Conservation (phyloP, 768 basidiomycete species). For the Phlegmacium glaucopus region DNA sequence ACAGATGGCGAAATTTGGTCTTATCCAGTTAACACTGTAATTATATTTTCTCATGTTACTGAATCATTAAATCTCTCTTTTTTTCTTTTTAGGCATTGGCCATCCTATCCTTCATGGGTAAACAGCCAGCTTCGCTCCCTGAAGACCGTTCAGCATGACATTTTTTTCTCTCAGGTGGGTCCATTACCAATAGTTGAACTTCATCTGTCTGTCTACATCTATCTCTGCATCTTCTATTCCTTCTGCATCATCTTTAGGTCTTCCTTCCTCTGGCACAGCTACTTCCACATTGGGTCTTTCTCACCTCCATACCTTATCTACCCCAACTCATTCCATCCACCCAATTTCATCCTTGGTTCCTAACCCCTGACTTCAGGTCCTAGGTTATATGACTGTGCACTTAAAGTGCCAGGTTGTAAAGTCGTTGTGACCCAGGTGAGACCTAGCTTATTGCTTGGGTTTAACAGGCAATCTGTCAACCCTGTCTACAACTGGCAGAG, state of each 20-base stretch:
- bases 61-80: background rate
- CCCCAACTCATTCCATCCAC: constrained; percentile 12
- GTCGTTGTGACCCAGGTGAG: constrained; percentile 53
- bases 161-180: constrained; percentile 72
- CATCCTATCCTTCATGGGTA: constrained; percentile 85
- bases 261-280: constrained; percentile 6
- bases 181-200: constrained; percentile 52
- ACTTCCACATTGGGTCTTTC: constrained; percentile 1
- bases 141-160: constrained; percentile 95
- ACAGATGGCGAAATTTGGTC: constrained; percentile 67
- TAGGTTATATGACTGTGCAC: constrained; percentile 62
- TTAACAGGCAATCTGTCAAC: constrained; percentile 22
- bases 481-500: background rate
- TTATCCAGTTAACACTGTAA: constrained; percentile 64
- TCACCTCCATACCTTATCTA: constrained; percentile 4
- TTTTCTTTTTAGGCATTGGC: constrained; percentile 83
- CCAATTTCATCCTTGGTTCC: constrained; percentile 20
- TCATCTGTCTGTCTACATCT: background rate
- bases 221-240: constrained; percentile 2
- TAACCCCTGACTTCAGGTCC: constrained; percentile 36
- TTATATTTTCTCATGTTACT: constrained; percentile 1
- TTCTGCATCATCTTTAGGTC: background rate
- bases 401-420: constrained; percentile 36
- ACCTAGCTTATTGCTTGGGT: constrained; percentile 48
- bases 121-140: constrained; percentile 71